phyloP scores from a whole-genome alignment of 1,139 yeast species.

The Taphrina communis region DNA sequence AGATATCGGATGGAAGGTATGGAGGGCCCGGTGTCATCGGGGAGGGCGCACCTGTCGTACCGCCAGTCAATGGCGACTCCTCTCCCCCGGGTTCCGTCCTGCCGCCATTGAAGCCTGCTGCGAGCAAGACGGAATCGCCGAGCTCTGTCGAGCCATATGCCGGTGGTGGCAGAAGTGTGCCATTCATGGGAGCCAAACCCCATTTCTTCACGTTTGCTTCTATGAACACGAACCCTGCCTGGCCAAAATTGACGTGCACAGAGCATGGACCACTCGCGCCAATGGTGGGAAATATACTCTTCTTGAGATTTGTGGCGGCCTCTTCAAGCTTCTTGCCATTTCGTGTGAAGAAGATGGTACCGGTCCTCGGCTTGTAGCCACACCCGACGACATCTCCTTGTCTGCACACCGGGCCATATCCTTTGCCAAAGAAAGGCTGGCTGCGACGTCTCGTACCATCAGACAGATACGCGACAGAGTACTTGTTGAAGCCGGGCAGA shows the following conservation, averaged over 20 bases:
- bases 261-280: slow-evolving; percentile 79
- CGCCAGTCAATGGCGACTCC: neutral
- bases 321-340: slow-evolving; percentile 89
- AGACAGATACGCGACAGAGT: slow-evolving; percentile 86
- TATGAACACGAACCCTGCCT: slow-evolving; percentile 87
- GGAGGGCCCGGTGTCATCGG: slow-evolving; percentile 11
- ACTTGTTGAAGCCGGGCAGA: slow-evolving; percentile 73
- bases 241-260: slow-evolving; percentile 85
- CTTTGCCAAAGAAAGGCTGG: slow-evolving; percentile 72
- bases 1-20: slow-evolving; percentile 27
- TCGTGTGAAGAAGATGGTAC: slow-evolving; percentile 85
- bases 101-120: slow-evolving; percentile 37
- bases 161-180: slow-evolving; percentile 77
- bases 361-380: slow-evolving; percentile 80
- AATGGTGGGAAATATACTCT: slow-evolving; percentile 87
- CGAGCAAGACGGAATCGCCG: slow-evolving; percentile 27
- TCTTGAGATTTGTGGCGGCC: slow-evolving; percentile 66
- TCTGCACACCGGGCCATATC: slow-evolving; percentile 69
- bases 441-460: slow-evolving; percentile 81
- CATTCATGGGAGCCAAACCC: slow-evolving; percentile 82
- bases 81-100: neutral
- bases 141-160: slow-evolving; percentile 58
- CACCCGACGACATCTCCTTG: slow-evolving; percentile 93
- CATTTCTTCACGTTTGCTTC: slow-evolving; percentile 94
- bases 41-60: neutral